Evolutionary conservation across 208 protist genomes (phyloP), one percentile per base, ranked within the genome.

Genomic region (Trypanosoma brucei): DNA sequence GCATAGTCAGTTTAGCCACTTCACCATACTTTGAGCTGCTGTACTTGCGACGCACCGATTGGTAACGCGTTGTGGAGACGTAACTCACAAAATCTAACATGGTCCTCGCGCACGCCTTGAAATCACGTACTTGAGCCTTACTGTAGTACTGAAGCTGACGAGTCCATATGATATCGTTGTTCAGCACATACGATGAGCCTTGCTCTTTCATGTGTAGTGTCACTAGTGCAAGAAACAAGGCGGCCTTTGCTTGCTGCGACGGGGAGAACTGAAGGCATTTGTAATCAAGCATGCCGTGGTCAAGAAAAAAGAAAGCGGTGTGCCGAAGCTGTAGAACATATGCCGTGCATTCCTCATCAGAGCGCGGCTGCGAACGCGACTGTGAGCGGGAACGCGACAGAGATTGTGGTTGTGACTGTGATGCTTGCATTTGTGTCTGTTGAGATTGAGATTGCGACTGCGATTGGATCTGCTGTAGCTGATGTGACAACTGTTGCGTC

Each of bases 181-280:
- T 54, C 35, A 62, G 44, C 8, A 70, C 39, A 44, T 53, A 39
- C 48, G 35, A 0, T 40, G 38, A 11, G 50, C 68, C 54, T 31
- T 62, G 37, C 48, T 79, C 68, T 59, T 85, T 85, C 46, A 78
- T 72, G 22, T 76, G 79, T 56, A 91, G 58, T 42, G 78, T 92
- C 34, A 79, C 52, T 40, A 86, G 57, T 9, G 95, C 91, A 8
- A 98, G 72, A 63, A 95, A 98, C 3, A 98, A 78, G 2, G 92
- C 72, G 33, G 94, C 80, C 53, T 96, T 92, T 9, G 91, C 94
- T 33, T 98, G 83, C 70, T 96, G 79, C 35, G 96, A 98, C 34
- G 97, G 95, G 0, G 81, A 79, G 69, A 95, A 98, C 65, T 97
- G 81, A 34, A 98, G 73, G 52, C 92, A 84, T 62, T 94, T 86